Evolutionary conservation across 352 stramenopile genomes (phyloP).

Genomic region (Phytophthora litchii): DNA sequence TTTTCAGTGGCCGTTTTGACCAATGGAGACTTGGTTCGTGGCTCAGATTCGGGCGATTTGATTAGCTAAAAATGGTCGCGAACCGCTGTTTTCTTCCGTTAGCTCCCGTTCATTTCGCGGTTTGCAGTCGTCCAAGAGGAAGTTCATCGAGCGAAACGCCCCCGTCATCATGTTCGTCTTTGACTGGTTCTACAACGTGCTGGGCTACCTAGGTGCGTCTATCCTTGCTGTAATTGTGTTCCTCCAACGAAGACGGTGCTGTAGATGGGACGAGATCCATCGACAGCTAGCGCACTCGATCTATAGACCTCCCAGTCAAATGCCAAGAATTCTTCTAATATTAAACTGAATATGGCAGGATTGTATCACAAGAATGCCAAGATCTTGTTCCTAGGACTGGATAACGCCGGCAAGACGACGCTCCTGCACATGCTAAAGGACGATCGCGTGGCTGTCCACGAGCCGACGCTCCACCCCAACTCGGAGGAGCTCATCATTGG

Average conservation of each 20-base stretch:
- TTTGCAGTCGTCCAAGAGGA: constrained; percentile 41
- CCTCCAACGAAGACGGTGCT: neutral
- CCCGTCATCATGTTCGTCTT: constrained; percentile 91
- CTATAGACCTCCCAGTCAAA: constrained; percentile 23
- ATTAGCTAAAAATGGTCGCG: constrained; percentile 1
- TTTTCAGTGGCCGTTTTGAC: constrained; percentile 30
- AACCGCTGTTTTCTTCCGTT: constrained; percentile 19
- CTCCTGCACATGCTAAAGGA: constrained; percentile 99
- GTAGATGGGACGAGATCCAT: constrained; percentile 2
- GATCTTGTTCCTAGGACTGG: constrained; percentile 99
- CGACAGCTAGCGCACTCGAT: neutral
- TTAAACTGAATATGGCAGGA: constrained; percentile 56
- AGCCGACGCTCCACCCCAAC: constrained; percentile 97
- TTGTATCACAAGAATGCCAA: constrained; percentile 99
- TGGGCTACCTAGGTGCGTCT: constrained; percentile 90
- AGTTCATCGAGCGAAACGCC: constrained; percentile 12
- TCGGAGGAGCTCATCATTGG: constrained; percentile 94
- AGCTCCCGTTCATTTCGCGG: constrained; percentile 32
- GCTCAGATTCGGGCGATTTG: constrained; percentile 10
- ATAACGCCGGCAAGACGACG: constrained; percentile 99
- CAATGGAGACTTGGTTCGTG: constrained; percentile 71
- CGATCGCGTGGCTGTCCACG: constrained; percentile 95
- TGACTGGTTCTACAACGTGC: constrained; percentile 96
- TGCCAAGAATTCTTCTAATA: neutral
- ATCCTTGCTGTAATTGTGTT: constrained; percentile 1